These are phyloP conservation scores for Tylopilus subfusipes DNA, from an alignment of 768 basidiomycete species.

Conservation along the genomic window DNA sequence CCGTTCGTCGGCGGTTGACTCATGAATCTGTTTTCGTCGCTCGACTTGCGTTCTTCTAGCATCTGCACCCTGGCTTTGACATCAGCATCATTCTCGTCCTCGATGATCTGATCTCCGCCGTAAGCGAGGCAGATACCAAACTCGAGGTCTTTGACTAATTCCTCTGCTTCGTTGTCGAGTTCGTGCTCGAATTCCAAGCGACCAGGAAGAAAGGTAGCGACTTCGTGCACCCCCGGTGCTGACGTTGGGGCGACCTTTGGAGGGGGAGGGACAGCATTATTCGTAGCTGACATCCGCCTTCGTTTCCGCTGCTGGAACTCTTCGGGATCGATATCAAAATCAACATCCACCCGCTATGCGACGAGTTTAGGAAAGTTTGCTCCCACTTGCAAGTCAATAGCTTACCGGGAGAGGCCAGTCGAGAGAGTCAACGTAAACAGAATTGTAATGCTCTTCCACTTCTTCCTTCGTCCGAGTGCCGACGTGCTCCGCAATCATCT, in stretches of 20 bases:
- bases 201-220: slow-evolving; percentile 90
- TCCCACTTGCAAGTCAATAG: slow-evolving; percentile 6
- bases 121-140: slow-evolving; percentile 86
- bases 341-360: slow-evolving; percentile 41
- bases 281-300: slow-evolving; percentile 80
- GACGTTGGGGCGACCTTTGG: slow-evolving; percentile 82
- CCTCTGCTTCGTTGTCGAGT: slow-evolving; percentile 94
- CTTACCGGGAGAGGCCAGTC: slow-evolving; percentile 81
- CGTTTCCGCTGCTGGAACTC: slow-evolving; percentile 90
- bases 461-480: slow-evolving; percentile 94
- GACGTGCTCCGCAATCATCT: slow-evolving; percentile 90
- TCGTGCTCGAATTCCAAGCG: slow-evolving; percentile 99
- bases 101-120: slow-evolving; percentile 77
- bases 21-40: slow-evolving; percentile 14
- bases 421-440: slow-evolving; percentile 74
- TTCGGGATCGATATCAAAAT: slow-evolving; percentile 71
- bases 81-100: slow-evolving; percentile 75
- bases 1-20: slow-evolving; percentile 27
- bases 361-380: not conserved
- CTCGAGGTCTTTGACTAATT: slow-evolving; percentile 92
- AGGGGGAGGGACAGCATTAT: slow-evolving; percentile 48
- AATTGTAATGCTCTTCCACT: slow-evolving; percentile 83
- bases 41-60: slow-evolving; percentile 37
- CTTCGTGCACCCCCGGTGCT: slow-evolving; percentile 87
- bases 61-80: slow-evolving; percentile 50